Evolutionary conservation across 1,139 yeast genomes (phyloP).

Genomic region (Lodderomyces elongisporus): DNA sequence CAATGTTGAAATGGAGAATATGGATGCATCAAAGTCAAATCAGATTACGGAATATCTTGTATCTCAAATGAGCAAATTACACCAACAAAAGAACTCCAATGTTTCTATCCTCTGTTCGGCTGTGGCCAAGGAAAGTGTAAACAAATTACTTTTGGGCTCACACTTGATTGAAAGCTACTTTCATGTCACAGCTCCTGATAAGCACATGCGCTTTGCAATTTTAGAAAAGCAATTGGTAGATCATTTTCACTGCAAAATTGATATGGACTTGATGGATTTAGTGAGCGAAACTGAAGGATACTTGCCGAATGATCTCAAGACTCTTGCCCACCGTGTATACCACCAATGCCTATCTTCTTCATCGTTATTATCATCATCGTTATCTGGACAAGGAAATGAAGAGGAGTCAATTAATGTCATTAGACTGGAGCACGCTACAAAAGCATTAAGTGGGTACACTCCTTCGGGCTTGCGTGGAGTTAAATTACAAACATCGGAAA

Average conservation of each 20-base stretch:
- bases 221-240: conserved; percentile 41
- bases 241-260: conserved; percentile 25
- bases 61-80: conserved; percentile 37
- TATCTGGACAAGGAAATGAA: conserved; percentile 7
- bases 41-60: conserved; percentile 51
- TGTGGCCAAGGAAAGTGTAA: conserved; percentile 60
- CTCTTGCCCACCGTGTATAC: conserved; percentile 67
- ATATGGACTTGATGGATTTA: conserved; percentile 62
- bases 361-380: conserved; percentile 3
- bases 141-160: conserved; percentile 55
- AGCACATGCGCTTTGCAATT: conserved; percentile 51
- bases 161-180: conserved; percentile 67
- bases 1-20: conserved; percentile 68
- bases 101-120: conserved; percentile 56
- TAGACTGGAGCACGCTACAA: conserved; percentile 39
- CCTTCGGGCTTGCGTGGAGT: conserved; percentile 87
- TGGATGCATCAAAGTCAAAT: conserved; percentile 54
- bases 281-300: conserved; percentile 85
- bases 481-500: conserved; percentile 70
- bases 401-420: conserved; percentile 10
- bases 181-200: conserved; percentile 66
- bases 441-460: conserved; percentile 60
- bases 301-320: conserved; percentile 74
- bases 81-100: conserved; percentile 36
- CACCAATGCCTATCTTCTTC: conserved; percentile 61